Evolutionary conservation across 2,329 filamentous ascomycete genomes (phyloP).

Genomic region (Penicillium sp.): DNA sequence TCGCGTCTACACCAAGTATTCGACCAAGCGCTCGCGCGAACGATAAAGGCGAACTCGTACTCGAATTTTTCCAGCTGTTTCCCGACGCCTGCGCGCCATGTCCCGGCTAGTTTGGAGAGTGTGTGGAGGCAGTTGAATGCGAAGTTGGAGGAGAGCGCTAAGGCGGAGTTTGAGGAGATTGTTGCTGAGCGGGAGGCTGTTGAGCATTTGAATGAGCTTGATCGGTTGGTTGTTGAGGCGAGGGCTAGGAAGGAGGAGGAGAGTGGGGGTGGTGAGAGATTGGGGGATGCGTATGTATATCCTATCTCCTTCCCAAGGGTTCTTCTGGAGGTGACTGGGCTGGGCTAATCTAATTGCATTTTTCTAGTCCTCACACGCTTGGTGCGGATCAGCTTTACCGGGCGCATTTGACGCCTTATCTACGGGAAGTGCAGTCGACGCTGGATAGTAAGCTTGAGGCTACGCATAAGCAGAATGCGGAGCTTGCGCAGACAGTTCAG

Average conservation of each 20-base stretch:
- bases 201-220: slow-evolving; percentile 62
- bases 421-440: slow-evolving; percentile 54
- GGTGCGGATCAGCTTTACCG: slow-evolving; percentile 60
- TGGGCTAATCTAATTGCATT: too few relatives aligned
- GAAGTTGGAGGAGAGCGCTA: slow-evolving; percentile 61
- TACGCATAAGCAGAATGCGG: slow-evolving; percentile 58
- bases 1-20: slow-evolving; percentile 64
- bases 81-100: slow-evolving; percentile 63
- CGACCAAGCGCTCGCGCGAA: slow-evolving; percentile 61
- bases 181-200: slow-evolving; percentile 61
- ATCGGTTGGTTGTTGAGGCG: slow-evolving; percentile 63
- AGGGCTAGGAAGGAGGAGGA: slow-evolving; percentile 54
- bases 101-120: slow-evolving; percentile 59
- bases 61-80: slow-evolving; percentile 67
- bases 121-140: slow-evolving; percentile 63
- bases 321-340: too few relatives aligned
- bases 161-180: slow-evolving; percentile 65
- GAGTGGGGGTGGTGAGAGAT: slow-evolving; percentile 32
- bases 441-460: slow-evolving; percentile 55
- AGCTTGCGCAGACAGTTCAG: slow-evolving; percentile 55
- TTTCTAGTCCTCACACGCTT: slow-evolving; percentile 63
- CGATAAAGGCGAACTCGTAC: slow-evolving; percentile 64
- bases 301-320: too few relatives aligned
- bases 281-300: slow-evolving; percentile 52
- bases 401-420: slow-evolving; percentile 62